Evolutionary conservation across 2,329 filamentous ascomycete species (phyloP), one percentile per base, ranked within the genome.

Genomic region (Blumeriella jaapii): DNA sequence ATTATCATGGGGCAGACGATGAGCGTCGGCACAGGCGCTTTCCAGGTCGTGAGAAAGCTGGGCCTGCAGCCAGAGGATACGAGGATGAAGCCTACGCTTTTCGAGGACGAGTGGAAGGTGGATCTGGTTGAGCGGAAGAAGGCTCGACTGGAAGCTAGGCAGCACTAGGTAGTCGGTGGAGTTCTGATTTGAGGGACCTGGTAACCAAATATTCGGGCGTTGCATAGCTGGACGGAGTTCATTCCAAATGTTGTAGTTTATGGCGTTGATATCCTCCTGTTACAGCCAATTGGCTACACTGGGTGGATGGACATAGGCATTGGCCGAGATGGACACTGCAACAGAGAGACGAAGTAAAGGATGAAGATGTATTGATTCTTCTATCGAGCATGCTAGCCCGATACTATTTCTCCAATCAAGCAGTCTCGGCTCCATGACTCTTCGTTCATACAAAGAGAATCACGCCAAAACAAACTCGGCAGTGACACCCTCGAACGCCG

Each of bases 1-100:
- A 96, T 98, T 55, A 98, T 98, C 55, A 91, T 96, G 79, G 91
- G 91, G 11, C 89, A 96, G 67, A 87, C 80, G 26, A 93, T 96
- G 72, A 73, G 72, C 28, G 68, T 98, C 22, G 91, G 91, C 5
- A 98, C 91, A 0, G 91, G 91, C 4, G 81, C 83, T 2, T 91
- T 96, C 69, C 79, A 93, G 55, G 82, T 96, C 15, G 82, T 95
- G 3, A 67, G 87, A 27, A 70, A 74, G 39, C 60, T 96, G 44
- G 79, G 79, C 42, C 69, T 93, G 41, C 64, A 64, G 25, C 67
- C 74, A 34, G 62, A 64, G 20, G 62, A 71, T 46, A 58, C 70
- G 14, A 62, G 60, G 20, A 53, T 54, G 32, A 69, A 65, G 50
- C 60, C 62, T 41, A 80, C 78, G 2, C 52, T 71, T 11, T 91